Percentiles rank a stretch among this genome's conserved stretches.
These are phyloP conservation scores for Starmerella apicola DNA, from an alignment of 805 yeast genomes.

Conservation along the genomic window DNA sequence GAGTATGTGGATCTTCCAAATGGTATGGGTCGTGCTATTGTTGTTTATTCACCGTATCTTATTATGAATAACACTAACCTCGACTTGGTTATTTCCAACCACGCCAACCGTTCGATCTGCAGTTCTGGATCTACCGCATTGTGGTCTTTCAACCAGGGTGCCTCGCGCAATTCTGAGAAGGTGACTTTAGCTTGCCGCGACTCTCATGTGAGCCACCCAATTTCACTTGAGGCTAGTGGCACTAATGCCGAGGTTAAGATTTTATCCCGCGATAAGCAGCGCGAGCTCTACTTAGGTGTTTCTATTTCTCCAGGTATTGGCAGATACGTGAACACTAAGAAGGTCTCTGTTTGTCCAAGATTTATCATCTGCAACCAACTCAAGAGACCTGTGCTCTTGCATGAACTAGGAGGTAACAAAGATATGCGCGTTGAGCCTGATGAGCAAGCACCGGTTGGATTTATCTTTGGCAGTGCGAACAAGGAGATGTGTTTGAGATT, in stretches of 20 bases:
- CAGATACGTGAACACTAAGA: conserved; percentile 60
- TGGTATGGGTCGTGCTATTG: conserved; percentile 18
- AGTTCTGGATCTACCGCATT: conserved; percentile 41
- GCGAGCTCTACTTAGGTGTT: conserved; percentile 65
- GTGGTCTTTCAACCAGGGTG: conserved; percentile 67
- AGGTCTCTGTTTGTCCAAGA: conserved; percentile 72
- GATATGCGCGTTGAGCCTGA: conserved; percentile 32
- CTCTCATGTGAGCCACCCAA: conserved; percentile 57
- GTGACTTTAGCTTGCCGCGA: conserved; percentile 36
- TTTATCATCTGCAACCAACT: conserved; percentile 59
- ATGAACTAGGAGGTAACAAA: conserved; percentile 21
- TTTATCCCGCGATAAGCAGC: conserved; percentile 23
- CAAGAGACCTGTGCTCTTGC: conserved; percentile 35
- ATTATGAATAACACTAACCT: conserved; percentile 69
- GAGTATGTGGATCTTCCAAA: conserved; percentile 38
- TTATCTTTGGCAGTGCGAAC: conserved; percentile 29
- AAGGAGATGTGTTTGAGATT: conserved; percentile 19
- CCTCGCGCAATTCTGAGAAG: conserved; percentile 52
- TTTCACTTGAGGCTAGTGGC: conserved; percentile 85
- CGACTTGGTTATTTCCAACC: conserved; percentile 45
- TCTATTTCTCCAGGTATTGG: conserved; percentile 65
- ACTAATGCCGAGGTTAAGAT: conserved; percentile 50
- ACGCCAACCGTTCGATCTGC: conserved; percentile 41
- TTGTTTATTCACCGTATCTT: conserved; percentile 72
- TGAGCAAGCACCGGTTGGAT: conserved; percentile 46